Conservation (phyloP, 768 basidiomycete species). For the Mrakia frigida region DNA sequence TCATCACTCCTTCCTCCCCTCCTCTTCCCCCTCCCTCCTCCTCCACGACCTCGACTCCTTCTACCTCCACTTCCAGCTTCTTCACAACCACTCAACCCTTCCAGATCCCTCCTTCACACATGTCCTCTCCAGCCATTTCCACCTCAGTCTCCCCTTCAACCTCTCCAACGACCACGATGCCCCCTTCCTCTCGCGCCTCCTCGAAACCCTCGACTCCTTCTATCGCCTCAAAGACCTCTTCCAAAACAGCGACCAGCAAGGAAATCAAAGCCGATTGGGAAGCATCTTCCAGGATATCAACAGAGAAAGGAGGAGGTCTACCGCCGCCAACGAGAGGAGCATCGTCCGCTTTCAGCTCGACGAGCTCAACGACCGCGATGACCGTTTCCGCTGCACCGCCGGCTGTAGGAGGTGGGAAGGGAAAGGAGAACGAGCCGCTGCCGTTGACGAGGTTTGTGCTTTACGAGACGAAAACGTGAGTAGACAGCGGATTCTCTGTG, state of each 20-base stretch:
- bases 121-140: background rate
- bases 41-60: background rate
- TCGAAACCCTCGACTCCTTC: slow-evolving; percentile 1
- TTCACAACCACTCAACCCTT: background rate
- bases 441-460: slow-evolving; percentile 76
- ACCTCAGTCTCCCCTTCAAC: background rate
- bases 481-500: background rate
- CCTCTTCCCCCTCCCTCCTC: background rate
- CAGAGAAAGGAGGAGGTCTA: background rate
- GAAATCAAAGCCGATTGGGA: background rate
- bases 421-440: slow-evolving; percentile 21
- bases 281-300: background rate
- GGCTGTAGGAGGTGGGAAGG: background rate
- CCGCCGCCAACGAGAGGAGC: background rate
- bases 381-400: background rate
- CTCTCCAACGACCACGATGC: background rate
- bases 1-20: background rate
- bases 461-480: slow-evolving; percentile 72
- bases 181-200: background rate
- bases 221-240: background rate
- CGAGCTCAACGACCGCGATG: background rate
- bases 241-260: background rate
- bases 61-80: background rate
- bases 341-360: background rate
- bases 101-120: background rate